Evolutionary conservation across 768 basidiomycete species (phyloP), one percentile per base, ranked within the genome.

Genomic region (Lactarius pseudohatsudake): DNA sequence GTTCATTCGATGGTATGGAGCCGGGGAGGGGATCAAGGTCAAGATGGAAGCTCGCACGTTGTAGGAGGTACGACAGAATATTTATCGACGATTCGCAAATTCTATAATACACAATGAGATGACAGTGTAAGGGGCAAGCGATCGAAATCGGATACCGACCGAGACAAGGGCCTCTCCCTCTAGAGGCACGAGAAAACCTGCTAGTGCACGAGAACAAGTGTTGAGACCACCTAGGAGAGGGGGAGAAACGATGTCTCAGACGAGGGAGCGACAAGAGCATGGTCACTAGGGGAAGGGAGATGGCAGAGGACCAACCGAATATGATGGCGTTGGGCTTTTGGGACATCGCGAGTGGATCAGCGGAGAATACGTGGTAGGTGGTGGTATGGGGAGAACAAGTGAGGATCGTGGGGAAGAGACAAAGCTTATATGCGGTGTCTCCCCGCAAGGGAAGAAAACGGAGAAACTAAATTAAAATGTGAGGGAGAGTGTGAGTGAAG

Each of bases 61-160:
- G 90, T 91, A n/a, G 90, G 82, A 2, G 90, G 90, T 11, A 72
- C 70, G 40, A 91, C 87, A 34, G 88, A 89, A 75, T 82, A 89
- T 74, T 88, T 90, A 77, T 91, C 89, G 28, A 89, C 86, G 60
- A 91, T 87, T 61, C 87, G 82, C 15, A 91, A 77, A 74, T 86
- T 81, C 89, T 91, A 70, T 32, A 56, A n/a, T 55, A 43, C 56
- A 57, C 57, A 43, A 66, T 72, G 62, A 58, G 64, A 64, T 64
- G 34, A 67, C 62, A 57, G 45, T 22, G 20, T 53, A 58, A 66
- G 67, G 36, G 57, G 59, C 61, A 47, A 57, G 32, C 10, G 26
- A 64, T 64, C 56, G 64, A 57, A 57, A 41, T 47, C 45, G 64
- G 54, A 59, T 28, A 77, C 88, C 61, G 75, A 93, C 92, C 60